phyloP scores from a whole-genome alignment of 2,329 filamentous ascomycete genomes.

The Aspergillus uvarum region DNA sequence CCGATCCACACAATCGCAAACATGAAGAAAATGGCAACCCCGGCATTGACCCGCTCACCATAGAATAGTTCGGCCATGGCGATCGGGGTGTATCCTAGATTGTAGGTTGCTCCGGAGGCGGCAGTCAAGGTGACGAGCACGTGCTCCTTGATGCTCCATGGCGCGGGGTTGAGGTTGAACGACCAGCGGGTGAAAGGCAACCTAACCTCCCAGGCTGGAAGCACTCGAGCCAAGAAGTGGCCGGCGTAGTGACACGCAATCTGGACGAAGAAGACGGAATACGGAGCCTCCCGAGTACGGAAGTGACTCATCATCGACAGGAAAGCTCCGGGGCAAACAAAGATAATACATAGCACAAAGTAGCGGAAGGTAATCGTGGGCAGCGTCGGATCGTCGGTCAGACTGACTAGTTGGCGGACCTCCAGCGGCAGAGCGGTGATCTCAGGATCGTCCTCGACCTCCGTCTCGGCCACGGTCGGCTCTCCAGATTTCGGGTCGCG shows the following conservation, averaged over 20 bases:
- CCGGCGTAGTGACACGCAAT: constrained; percentile 58
- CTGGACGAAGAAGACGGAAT: constrained; percentile 63
- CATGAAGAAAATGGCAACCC: constrained; percentile 61
- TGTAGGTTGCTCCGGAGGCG: constrained; percentile 54
- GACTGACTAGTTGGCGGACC: constrained; percentile 58
- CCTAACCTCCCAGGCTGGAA: constrained; percentile 50
- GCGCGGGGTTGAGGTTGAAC: constrained; percentile 58
- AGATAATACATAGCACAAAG: constrained; percentile 56
- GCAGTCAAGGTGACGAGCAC: constrained; percentile 58
- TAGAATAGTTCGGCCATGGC: constrained; percentile 60
- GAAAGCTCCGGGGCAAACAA: constrained; percentile 59
- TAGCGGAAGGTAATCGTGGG: constrained; percentile 62
- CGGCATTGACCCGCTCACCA: constrained; percentile 52
- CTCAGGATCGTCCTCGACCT: constrained; percentile 50
- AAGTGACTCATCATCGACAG: constrained; percentile 58
- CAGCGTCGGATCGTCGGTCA: constrained; percentile 57
- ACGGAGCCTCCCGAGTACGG: constrained; percentile 58
- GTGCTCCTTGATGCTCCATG: constrained; percentile 60
- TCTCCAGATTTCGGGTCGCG: background rate
- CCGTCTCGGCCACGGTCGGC: constrained; percentile 11
- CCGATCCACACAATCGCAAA: constrained; percentile 58
- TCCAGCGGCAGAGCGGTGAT: constrained; percentile 55
- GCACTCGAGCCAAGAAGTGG: constrained; percentile 51
- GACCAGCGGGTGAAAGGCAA: constrained; percentile 50
- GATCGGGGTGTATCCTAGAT: constrained; percentile 54